Evolutionary conservation across 1,284 basidiomycete species (phyloP).

Genomic region (Tilletiopsis washingtonensis): DNA sequence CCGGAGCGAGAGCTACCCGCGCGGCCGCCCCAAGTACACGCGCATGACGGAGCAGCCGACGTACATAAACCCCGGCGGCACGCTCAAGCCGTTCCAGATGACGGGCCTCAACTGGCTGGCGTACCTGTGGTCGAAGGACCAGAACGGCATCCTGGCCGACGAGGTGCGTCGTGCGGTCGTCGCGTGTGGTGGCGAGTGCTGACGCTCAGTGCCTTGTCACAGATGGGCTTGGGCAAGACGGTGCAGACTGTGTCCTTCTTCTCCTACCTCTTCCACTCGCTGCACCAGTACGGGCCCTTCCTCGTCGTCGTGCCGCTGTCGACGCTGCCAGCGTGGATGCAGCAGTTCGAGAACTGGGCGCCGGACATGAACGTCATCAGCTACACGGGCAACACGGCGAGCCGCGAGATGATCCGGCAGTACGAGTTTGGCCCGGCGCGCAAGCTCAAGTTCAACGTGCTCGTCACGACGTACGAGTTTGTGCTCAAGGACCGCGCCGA

Average conservation of each 20-base stretch:
- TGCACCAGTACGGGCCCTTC: conserved; percentile 86
- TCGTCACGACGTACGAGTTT: conserved; percentile 96
- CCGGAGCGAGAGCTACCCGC: conserved; percentile 67
- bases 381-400: conserved; percentile 88
- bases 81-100: conserved; percentile 95
- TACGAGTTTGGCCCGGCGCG: conserved; percentile 81
- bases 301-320: conserved; percentile 96
- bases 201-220: too few relatives aligned
- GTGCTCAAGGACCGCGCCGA: conserved; percentile 95
- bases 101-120: conserved; percentile 97
- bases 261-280: conserved; percentile 87
- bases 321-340: conserved; percentile 96
- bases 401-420: conserved; percentile 67
- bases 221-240: conserved; percentile 96
- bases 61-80: conserved; percentile 64
- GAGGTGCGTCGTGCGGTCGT: conserved; percentile 58
- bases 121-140: conserved; percentile 86
- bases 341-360: conserved; percentile 96
- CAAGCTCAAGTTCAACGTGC: conserved; percentile 80
- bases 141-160: conserved; percentile 95
- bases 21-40: conserved; percentile 70
- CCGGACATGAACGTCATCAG: conserved; percentile 74
- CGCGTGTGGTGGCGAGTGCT: too few relatives aligned
- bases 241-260: conserved; percentile 95
- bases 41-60: conserved; percentile 85